Evolutionary conservation across 805 yeast species (phyloP).

Genomic region (Lachancea mirantina): DNA sequence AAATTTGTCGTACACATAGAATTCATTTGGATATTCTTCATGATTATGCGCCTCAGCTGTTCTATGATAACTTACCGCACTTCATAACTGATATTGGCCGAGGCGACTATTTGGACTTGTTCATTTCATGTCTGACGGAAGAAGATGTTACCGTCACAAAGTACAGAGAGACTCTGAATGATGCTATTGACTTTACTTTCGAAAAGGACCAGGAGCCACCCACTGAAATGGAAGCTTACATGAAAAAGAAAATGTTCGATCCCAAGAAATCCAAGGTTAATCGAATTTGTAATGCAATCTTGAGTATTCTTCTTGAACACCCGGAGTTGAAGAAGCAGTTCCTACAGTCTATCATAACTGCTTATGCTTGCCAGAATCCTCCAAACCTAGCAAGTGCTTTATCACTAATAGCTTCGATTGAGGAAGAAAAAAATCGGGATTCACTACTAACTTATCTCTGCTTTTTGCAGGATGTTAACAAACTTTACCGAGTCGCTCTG

Average conservation of each 20-base stretch:
- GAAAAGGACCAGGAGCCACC: conserved; percentile 27
- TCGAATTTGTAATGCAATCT: conserved; percentile 63
- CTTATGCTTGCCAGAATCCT: conserved; percentile 87
- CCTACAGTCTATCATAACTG: conserved; percentile 76
- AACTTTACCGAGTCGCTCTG: conserved; percentile 70
- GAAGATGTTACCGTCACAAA: conserved; percentile 80
- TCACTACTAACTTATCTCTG: conserved; percentile 75
- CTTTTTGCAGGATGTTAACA: conserved; percentile 83
- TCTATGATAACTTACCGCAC: conserved; percentile 51
- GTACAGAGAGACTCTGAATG: conserved; percentile 62
- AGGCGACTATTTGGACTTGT: conserved; percentile 75
- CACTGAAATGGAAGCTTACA: conserved; percentile 35
- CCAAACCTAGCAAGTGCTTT: conserved; percentile 77
- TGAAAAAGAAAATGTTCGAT: conserved; percentile 35
- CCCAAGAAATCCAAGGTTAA: conserved; percentile 56
- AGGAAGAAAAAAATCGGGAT: conserved; percentile 45
- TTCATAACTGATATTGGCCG: conserved; percentile 66
- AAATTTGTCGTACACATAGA: conserved; percentile 82
- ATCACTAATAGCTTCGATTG: conserved; percentile 47
- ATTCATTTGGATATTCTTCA: conserved; percentile 83
- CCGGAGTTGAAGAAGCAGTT: conserved; percentile 50
- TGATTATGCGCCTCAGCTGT: conserved; percentile 74
- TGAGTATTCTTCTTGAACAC: conserved; percentile 43
- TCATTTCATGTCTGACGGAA: conserved; percentile 76
- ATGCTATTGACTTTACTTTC: conserved; percentile 23